These are phyloP conservation scores for Xylaria sp. DNA, from an alignment of 2,329 filamentous ascomycete species.

Conservation along the genomic window DNA sequence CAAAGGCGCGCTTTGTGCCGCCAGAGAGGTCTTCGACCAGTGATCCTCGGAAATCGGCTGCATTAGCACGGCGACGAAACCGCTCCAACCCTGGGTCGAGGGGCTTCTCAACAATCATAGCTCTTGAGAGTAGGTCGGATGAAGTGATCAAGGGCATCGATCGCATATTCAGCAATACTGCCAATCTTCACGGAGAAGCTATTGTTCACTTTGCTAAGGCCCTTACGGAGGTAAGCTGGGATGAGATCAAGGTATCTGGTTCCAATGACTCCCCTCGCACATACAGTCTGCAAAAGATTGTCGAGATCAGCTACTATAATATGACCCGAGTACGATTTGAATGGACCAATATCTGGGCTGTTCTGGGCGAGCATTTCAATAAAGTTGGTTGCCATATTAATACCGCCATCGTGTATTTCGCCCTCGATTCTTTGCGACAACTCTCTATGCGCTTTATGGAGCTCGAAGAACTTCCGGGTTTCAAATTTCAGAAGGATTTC, in stretches of 20 bases:
- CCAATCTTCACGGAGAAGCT: slow-evolving; percentile 89
- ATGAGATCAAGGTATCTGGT: slow-evolving; percentile 97
- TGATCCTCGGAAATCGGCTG: slow-evolving; percentile 74
- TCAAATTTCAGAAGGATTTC: slow-evolving; percentile 99
- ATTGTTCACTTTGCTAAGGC: slow-evolving; percentile 96
- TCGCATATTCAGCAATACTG: slow-evolving; percentile 95
- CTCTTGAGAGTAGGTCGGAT: slow-evolving; percentile 89
- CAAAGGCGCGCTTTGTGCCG: slow-evolving; percentile 79
- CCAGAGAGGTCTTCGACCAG: slow-evolving; percentile 64
- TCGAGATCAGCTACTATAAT: slow-evolving; percentile 99
- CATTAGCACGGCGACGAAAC: slow-evolving; percentile 64
- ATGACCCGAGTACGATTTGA: slow-evolving; percentile 99
- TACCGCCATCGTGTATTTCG: slow-evolving; percentile 96
- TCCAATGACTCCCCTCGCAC: slow-evolving; percentile 95
- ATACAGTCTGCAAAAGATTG: slow-evolving; percentile 96
- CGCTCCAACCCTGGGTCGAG: slow-evolving; percentile 70
- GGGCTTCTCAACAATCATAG: slow-evolving; percentile 80
- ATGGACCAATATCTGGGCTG: slow-evolving; percentile 97
- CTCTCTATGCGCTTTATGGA: slow-evolving; percentile 99
- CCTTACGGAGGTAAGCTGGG: slow-evolving; percentile 96
- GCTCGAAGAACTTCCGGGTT: slow-evolving; percentile 95
- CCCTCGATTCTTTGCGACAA: slow-evolving; percentile 92
- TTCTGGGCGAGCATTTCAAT: slow-evolving; percentile 98
- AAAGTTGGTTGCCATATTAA: slow-evolving; percentile 96
- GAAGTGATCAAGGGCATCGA: slow-evolving; percentile 94